A percentile compares a stretch with the other conserved stretches of the same genome.
Evolutionary conservation across 306 rosid genomes (phyloP).

Genomic region (Calophaca sinica): DNA sequence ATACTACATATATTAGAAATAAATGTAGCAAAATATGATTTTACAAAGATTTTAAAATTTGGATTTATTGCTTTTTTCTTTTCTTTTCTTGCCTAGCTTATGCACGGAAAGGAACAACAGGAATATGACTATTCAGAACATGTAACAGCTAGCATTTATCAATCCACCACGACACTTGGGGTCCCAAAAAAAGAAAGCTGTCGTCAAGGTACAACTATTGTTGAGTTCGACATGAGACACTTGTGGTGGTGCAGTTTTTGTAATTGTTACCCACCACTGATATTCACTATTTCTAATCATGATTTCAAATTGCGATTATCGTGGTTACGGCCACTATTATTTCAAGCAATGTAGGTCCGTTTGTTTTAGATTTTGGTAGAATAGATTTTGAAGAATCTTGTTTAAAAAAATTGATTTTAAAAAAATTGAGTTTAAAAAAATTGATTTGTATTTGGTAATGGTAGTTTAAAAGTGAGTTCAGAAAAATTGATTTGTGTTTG

Average conservation of each 20-base stretch:
- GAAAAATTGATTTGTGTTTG: too few relatives aligned
- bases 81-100: neutral
- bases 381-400: too few relatives aligned
- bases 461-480: too few relatives aligned
- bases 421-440: too few relatives aligned
- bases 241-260: slow-evolving; percentile 20
- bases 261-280: neutral
- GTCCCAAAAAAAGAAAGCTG: slow-evolving; percentile 39
- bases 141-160: slow-evolving; percentile 1
- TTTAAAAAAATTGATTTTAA: too few relatives aligned
- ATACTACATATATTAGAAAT: too few relatives aligned
- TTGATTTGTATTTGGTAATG: too few relatives aligned
- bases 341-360: too few relatives aligned
- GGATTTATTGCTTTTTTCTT: neutral
- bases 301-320: neutral
- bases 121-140: slow-evolving; percentile 3
- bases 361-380: too few relatives aligned
- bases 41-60: too few relatives aligned
- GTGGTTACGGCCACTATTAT: too few relatives aligned
- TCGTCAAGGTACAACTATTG: slow-evolving; percentile 32
- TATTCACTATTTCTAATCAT: slow-evolving; percentile 11
- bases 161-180: slow-evolving; percentile 25
- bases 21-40: too few relatives aligned
- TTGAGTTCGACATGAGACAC: slow-evolving; percentile 29
- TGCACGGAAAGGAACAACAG: slow-evolving; percentile 34